phyloP scores from a whole-genome alignment of 805 yeast genomes.

The Candida adriatica region DNA sequence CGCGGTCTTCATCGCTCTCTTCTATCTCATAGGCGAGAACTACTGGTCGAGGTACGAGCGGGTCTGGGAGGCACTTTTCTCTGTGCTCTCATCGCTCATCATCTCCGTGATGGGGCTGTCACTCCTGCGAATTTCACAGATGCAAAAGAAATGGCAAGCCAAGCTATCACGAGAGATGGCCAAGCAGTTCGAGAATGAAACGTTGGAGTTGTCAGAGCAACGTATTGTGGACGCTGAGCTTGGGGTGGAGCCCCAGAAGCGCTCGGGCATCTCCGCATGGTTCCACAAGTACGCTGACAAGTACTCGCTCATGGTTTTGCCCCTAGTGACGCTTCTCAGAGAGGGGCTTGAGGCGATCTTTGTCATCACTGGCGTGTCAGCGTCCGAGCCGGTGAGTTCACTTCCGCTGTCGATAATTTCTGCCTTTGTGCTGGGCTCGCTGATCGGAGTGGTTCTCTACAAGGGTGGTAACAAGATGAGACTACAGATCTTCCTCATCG shows the following conservation, averaged over 20 bases:
- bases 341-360: constrained; percentile 93
- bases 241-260: constrained; percentile 4
- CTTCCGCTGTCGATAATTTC: constrained; percentile 57
- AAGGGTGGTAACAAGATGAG: constrained; percentile 75
- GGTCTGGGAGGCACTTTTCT: constrained; percentile 84
- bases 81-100: constrained; percentile 68
- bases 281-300: constrained; percentile 30
- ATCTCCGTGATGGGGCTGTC: constrained; percentile 87
- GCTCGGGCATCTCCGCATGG: constrained; percentile 9
- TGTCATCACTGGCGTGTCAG: constrained; percentile 82
- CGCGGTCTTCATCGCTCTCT: constrained; percentile 59
- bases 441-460: constrained; percentile 63
- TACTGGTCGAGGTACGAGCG: constrained; percentile 85
- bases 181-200: constrained; percentile 16
- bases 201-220: constrained; percentile 13
- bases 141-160: constrained; percentile 77
- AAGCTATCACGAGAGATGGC: constrained; percentile 62
- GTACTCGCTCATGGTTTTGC: constrained; percentile 69
- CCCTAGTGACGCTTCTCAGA: constrained; percentile 78
- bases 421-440: constrained; percentile 55
- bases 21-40: constrained; percentile 75
- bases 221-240: constrained; percentile 13
- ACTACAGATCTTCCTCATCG: constrained; percentile 64
- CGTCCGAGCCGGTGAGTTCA: constrained; percentile 59
- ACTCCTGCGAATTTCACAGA: constrained; percentile 69